Percentiles rank a stretch among this genome's conserved stretches.
Evolutionary conservation across 2,329 filamentous ascomycete species (phyloP).

Genomic region (Tolypocladium guangdongense): DNA sequence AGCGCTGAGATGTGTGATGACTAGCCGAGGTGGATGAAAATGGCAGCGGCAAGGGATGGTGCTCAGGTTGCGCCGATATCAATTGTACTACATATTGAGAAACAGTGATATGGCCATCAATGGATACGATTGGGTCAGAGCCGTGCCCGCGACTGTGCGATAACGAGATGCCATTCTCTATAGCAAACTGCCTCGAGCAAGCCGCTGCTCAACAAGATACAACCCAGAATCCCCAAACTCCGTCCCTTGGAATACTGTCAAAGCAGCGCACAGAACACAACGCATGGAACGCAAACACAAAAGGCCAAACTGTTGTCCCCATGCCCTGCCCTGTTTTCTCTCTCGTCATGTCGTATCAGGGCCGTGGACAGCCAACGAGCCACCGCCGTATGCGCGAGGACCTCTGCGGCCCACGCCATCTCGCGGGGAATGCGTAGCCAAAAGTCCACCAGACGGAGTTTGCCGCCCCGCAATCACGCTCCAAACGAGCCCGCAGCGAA

Average conservation of each 20-base stretch:
- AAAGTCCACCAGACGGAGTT: background rate
- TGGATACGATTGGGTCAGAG: background rate
- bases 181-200: background rate
- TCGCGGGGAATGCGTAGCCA: background rate
- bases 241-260: background rate
- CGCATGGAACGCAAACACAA: background rate
- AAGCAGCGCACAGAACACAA: background rate
- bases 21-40: background rate
- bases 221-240: background rate
- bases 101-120: background rate
- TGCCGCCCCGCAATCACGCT: background rate
- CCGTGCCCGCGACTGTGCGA: background rate
- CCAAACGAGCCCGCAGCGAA: background rate
- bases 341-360: background rate
- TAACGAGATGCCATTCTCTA: background rate
- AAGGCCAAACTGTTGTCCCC: background rate
- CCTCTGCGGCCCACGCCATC: background rate
- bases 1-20: constrained; percentile 15
- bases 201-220: background rate
- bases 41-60: background rate
- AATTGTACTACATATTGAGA: constrained; percentile 1
- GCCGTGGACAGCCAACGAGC: background rate
- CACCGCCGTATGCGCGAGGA: background rate
- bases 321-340: background rate
- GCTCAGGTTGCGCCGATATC: background rate